Evolutionary conservation across 805 yeast genomes (phyloP).

Genomic region (Peterozyma toletana): DNA sequence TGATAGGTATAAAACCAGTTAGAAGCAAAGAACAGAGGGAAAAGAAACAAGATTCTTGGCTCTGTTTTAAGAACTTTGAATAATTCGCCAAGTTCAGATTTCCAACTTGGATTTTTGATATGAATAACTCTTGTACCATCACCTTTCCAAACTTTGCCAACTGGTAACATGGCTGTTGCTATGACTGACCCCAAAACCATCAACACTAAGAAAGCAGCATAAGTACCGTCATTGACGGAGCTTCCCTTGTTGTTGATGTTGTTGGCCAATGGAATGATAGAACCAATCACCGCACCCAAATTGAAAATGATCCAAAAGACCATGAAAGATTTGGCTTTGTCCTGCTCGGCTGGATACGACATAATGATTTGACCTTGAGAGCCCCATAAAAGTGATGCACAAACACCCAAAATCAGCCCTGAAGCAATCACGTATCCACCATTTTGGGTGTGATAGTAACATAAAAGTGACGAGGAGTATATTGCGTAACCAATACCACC

Average conservation of each 20-base stretch:
- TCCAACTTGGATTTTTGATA: conserved; percentile 36
- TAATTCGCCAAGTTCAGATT: conserved; percentile 36
- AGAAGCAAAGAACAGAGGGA: conserved; percentile 59
- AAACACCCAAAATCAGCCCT: conserved; percentile 49
- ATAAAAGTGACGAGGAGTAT: conserved; percentile 44
- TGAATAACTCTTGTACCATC: conserved; percentile 43
- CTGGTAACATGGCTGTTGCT: conserved; percentile 40
- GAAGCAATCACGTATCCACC: conserved; percentile 46
- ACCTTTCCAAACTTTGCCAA: conserved; percentile 37
- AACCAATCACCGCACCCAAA: conserved; percentile 55
- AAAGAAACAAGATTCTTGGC: conserved; percentile 38
- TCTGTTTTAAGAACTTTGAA: conserved; percentile 27
- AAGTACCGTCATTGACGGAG: conserved; percentile 40
- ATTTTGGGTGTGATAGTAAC: conserved; percentile 37
- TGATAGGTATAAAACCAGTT: conserved; percentile 66
- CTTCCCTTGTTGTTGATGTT: conserved; percentile 31
- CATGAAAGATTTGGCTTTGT: conserved; percentile 47
- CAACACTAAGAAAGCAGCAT: conserved; percentile 44
- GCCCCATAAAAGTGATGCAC: conserved; percentile 52
- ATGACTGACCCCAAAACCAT: conserved; percentile 39
- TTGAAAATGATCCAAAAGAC: conserved; percentile 56
- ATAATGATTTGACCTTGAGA: conserved; percentile 52
- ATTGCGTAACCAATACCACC: conserved; percentile 52
- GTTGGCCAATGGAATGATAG: conserved; percentile 49
- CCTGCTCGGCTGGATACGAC: conserved; percentile 47